phyloP scores from a whole-genome alignment of 805 yeast species.

The Barnettozyma botsteinii region DNA sequence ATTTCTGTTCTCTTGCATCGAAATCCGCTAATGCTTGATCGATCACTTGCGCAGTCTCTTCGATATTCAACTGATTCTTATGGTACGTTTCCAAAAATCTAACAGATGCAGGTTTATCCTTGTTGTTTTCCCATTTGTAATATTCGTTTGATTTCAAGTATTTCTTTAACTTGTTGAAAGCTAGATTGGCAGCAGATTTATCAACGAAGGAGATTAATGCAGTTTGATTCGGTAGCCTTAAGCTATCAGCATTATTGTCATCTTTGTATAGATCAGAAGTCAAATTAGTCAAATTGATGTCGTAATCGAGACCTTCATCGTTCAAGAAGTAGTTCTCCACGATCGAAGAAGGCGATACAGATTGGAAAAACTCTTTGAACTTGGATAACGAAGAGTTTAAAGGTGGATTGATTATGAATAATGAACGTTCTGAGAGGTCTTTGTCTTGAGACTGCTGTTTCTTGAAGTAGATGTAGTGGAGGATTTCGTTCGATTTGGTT shows the following conservation, averaged over 20 bases:
- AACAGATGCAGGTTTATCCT: conserved; percentile 28
- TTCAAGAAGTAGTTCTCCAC: conserved; percentile 44
- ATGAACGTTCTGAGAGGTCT: conserved; percentile 44
- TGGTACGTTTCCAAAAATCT: conserved; percentile 39
- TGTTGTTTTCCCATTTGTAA: conserved; percentile 25
- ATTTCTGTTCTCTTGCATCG: conserved; percentile 61
- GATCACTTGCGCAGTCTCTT: conserved; percentile 44
- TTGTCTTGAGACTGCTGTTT: conserved; percentile 49
- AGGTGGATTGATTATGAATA: conserved; percentile 80
- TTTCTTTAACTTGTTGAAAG: conserved; percentile 57
- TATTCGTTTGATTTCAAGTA: conserved; percentile 31
- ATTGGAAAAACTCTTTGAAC: conserved; percentile 51
- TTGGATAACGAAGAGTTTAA: conserved; percentile 46
- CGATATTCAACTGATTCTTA: conserved; percentile 37
- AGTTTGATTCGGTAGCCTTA: conserved; percentile 64
- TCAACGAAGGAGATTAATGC: conserved; percentile 74
- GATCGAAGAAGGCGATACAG: conserved; percentile 59
- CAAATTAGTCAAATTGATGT: conserved; percentile 48
- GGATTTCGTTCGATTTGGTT: conserved; percentile 24
- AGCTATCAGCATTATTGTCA: conserved; percentile 25
- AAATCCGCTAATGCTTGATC: conserved; percentile 63
- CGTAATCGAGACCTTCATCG: conserved; percentile 38
- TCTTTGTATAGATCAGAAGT: conserved; percentile 49
- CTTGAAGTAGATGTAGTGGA: conserved; percentile 60
- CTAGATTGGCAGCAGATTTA: conserved; percentile 56